Conservation (phyloP, 2,329 filamentous ascomycete genomes). For the Fusarium lateritium region DNA sequence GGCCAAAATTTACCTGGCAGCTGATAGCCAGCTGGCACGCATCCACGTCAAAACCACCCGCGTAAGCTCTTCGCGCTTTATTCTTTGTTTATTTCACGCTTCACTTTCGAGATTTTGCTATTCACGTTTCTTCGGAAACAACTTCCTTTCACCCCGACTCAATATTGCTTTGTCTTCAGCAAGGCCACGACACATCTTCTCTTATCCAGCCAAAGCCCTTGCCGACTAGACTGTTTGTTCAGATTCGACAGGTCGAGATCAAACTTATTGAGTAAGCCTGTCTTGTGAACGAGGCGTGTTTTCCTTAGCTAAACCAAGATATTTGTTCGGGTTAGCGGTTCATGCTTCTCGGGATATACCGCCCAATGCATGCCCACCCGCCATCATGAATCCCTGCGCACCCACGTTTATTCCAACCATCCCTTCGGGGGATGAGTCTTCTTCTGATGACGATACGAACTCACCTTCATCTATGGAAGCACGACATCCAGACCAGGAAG, state of each 20-base stretch:
- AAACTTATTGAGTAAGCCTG: background rate
- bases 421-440: conserved; percentile 10
- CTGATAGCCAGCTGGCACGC: conserved; percentile 33
- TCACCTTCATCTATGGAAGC: conserved; percentile 12
- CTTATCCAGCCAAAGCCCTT: background rate
- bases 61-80: background rate
- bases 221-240: conserved; percentile 5
- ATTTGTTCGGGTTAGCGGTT: background rate
- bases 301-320: background rate
- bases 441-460: conserved; percentile 6
- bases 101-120: background rate
- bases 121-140: background rate
- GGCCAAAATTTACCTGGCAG: conserved; percentile 23
- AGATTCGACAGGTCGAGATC: background rate
- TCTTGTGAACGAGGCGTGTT: background rate
- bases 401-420: conserved; percentile 46
- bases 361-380: background rate
- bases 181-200: background rate
- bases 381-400: conserved; percentile 51
- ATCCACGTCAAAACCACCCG: conserved; percentile 22
- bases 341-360: background rate
- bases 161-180: background rate
- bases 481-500: conserved; percentile 1
- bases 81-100: conserved; percentile 20
- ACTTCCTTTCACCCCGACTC: background rate